Evolutionary conservation across 495 filamentous ascomycete genomes (phyloP), one percentile per base, ranked within the genome.

Genomic region (Tuber calosporum): DNA sequence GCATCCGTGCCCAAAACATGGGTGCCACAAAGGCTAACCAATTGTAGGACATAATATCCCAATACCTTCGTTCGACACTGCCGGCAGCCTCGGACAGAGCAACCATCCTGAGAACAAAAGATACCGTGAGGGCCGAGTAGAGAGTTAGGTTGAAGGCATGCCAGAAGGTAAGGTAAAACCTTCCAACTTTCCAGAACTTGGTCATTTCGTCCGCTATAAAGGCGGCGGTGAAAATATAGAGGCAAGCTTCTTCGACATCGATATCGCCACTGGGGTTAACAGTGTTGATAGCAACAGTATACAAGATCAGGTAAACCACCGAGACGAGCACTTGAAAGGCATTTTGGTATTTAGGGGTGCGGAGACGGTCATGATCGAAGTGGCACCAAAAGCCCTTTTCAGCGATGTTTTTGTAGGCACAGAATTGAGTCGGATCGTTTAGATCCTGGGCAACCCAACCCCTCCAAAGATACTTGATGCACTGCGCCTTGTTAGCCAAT

Each of bases 401-500:
- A 66, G 87, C 89, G 79, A 91, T 91, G 22, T 91, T 84, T 79
- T 88, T 87, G 83, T 96, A 99, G 77, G 91, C 88, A 38, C 97
- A 87, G 78, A 98, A 99, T 37, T 87, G 89, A 19, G 89, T 88
- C 6, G 94, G 92, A 78, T 98, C 93, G 58, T 91, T 87, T 72
- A 96, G 91, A 74, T 98, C 92, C 80, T 98, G 95, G 17, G 94
- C 88, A n/a, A 97, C 86, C 95, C 95, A 99, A 58, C 95, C 95
- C 72, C 87, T 88, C 95, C 95, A 99, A 68, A 99, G 89, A 79
- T 92, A 94, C 67, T 85, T 87, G 79, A 97, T 92, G 80, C 94
- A 97, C 82, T 90, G 76, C 38, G 39, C 8, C 36, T 70, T 70
- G 17, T 74, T 36, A 74, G 53, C 19, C 53, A 15, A 62, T 26